These are phyloP conservation scores for Arctium lappa DNA, from an alignment of 129 eudicot genomes.

Conservation along the genomic window DNA sequence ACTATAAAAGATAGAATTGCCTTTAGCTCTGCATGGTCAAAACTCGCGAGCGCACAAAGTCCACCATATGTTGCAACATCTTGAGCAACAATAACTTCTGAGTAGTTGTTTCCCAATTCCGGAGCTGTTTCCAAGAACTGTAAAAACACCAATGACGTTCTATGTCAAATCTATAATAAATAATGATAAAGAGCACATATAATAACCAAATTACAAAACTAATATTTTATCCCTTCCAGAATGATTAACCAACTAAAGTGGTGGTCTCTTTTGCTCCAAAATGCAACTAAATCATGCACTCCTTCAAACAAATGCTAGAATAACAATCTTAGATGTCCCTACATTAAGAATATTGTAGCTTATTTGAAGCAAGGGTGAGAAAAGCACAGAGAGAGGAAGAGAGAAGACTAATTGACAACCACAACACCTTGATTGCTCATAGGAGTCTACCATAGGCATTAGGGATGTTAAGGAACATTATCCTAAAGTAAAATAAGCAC, in stretches of 20 bases:
- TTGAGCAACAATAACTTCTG: constrained; percentile 94
- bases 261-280: not conserved
- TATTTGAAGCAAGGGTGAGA: no score
- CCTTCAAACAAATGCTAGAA: no score
- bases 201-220: not conserved
- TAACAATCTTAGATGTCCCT: no score
- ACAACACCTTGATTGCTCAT: no score
- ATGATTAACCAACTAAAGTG: not conserved
- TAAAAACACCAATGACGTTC: constrained; percentile 1
- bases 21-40: constrained; percentile 95
- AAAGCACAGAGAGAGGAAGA: not conserved
- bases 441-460: no score
- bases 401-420: no score
- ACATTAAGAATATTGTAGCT: not conserved
- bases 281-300: not conserved
- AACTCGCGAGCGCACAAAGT: constrained; percentile 96
- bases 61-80: constrained; percentile 99
- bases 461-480: no score
- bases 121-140: constrained; percentile 90
- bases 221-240: no score
- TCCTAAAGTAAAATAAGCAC: not conserved
- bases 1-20: constrained; percentile 33
- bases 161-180: not conserved
- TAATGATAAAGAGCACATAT: not conserved
- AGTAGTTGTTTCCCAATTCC: constrained; percentile 80